phyloP scores from a whole-genome alignment of 345 rosid genomes.

The Gossypium longicalyx region DNA sequence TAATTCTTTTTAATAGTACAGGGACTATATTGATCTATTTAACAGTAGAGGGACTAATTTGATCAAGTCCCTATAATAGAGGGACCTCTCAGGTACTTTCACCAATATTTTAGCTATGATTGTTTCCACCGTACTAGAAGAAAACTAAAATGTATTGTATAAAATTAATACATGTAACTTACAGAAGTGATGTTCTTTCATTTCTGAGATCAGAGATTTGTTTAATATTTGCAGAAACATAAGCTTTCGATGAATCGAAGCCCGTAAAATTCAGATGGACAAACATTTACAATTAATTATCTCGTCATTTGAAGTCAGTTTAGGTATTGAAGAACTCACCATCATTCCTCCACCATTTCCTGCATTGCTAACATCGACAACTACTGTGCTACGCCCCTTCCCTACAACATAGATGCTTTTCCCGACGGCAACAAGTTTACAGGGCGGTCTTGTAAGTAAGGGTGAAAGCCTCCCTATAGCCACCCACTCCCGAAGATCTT shows the following conservation, averaged over 20 bases:
- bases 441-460: constrained; percentile 59
- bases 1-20: too few relatives aligned
- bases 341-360: constrained; percentile 51
- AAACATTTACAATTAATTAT: constrained; percentile 53
- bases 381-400: constrained; percentile 62
- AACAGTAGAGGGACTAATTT: too few relatives aligned
- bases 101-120: too few relatives aligned
- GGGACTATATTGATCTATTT: too few relatives aligned
- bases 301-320: constrained; percentile 37
- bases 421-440: constrained; percentile 60
- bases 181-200: background rate
- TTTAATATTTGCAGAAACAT: background rate
- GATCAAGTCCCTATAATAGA: too few relatives aligned
- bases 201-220: background rate
- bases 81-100: too few relatives aligned
- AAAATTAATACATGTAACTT: background rate
- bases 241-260: background rate
- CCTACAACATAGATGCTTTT: constrained; percentile 60
- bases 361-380: constrained; percentile 47
- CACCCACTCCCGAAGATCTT: constrained; percentile 54
- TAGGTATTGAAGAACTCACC: constrained; percentile 64
- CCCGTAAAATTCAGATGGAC: constrained; percentile 34
- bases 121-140: background rate
- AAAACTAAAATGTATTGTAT: background rate
- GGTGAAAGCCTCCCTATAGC: constrained; percentile 61